Evolutionary conservation across 192 early-diverging fungal species (phyloP).

Genomic region (Linnemannia schmuckeri): DNA sequence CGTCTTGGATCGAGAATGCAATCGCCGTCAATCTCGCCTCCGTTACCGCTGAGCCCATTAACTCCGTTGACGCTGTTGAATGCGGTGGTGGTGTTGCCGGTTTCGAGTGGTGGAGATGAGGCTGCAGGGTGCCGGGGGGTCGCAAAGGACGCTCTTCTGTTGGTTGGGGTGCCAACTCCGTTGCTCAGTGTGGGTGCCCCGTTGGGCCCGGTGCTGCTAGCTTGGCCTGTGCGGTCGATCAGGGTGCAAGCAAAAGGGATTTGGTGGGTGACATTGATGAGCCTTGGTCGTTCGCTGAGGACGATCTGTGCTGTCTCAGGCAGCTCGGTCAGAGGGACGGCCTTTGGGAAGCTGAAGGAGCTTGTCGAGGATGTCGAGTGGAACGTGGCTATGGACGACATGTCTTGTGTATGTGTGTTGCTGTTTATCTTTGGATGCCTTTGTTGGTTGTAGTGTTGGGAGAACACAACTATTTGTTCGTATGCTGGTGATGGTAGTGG

Average conservation of each 20-base stretch:
- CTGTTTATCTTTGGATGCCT: not conserved
- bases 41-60: not conserved
- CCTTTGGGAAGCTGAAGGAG: conserved; percentile 15
- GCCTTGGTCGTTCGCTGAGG: conserved; percentile 47
- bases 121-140: conserved; percentile 34
- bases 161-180: conserved; percentile 17
- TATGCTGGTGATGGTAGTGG: not conserved
- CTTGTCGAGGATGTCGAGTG: conserved; percentile 33
- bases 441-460: not conserved
- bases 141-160: conserved; percentile 42
- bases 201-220: not conserved
- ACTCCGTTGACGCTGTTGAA: not conserved
- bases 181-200: not conserved
- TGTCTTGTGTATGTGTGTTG: not conserved
- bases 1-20: conserved; percentile 71
- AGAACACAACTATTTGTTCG: not conserved
- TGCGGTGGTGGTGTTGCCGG: not conserved
- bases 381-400: conserved; percentile 30
- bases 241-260: conserved; percentile 63
- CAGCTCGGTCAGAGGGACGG: conserved; percentile 41
- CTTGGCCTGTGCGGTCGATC: conserved; percentile 29
- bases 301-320: conserved; percentile 47
- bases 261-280: conserved; percentile 70
- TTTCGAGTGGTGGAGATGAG: conserved; percentile 18
- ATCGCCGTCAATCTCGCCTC: conserved; percentile 17